Evolutionary conservation across 306 rosid genomes (phyloP).

Genomic region (Dicorynia guianensis): DNA sequence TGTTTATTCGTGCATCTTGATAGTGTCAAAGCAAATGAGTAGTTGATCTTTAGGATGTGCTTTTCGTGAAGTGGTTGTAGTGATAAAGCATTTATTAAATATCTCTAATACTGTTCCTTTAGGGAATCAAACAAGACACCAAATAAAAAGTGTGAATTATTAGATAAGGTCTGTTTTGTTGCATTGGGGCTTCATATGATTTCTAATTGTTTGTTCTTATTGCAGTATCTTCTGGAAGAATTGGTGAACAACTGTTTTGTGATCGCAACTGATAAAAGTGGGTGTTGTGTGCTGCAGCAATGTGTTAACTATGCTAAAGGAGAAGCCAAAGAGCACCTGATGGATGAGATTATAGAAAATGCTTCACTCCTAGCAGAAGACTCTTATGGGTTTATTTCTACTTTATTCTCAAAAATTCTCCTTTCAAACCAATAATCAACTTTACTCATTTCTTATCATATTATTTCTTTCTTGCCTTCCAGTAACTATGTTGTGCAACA

Average conservation of each 20-base stretch:
- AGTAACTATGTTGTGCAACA: slow-evolving; percentile 84
- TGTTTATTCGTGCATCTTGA: no score
- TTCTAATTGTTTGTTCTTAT: slow-evolving; percentile 41
- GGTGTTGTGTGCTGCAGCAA: slow-evolving; percentile 68
- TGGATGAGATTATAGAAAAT: slow-evolving; percentile 40
- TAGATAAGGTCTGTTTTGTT: not conserved
- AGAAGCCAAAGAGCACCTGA: slow-evolving; percentile 40
- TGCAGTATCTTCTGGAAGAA: slow-evolving; percentile 57
- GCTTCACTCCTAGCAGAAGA: slow-evolving; percentile 51
- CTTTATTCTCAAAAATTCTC: not conserved
- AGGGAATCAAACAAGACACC: not conserved
- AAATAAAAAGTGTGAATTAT: not conserved
- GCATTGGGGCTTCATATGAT: slow-evolving; percentile 22
- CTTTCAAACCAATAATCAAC: slow-evolving; percentile 6
- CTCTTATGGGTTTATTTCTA: slow-evolving; percentile 64
- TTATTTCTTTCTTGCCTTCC: slow-evolving; percentile 28
- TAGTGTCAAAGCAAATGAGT: no score
- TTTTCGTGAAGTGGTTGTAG: not conserved
- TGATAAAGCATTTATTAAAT: not conserved
- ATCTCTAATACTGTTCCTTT: not conserved
- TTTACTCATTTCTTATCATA: slow-evolving; percentile 13
- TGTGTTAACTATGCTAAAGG: slow-evolving; percentile 54
- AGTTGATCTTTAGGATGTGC: not conserved
- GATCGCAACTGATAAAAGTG: slow-evolving; percentile 66
- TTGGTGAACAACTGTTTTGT: slow-evolving; percentile 46